Evolutionary conservation across 1,284 basidiomycete species (phyloP).

Genomic region (Heimioporus punctisporus): DNA sequence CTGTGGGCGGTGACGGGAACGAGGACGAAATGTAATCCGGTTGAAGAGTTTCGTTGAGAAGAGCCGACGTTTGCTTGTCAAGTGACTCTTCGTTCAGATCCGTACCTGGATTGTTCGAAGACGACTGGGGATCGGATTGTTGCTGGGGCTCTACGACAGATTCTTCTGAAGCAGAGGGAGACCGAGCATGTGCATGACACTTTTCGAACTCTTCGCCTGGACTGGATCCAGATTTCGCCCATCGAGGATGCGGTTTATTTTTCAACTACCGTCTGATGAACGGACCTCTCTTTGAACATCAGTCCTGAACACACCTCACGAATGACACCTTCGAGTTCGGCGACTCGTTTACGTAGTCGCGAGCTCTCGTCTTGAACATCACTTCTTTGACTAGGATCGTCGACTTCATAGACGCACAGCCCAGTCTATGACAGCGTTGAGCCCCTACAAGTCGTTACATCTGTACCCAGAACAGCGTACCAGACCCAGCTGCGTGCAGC

Average conservation of each 20-base stretch:
- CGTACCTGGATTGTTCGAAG: conserved; percentile 1
- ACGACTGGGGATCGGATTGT: conserved; percentile 1
- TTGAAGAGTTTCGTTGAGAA: conserved; percentile 9
- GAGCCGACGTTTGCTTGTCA: conserved; percentile 1
- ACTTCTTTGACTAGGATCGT: conserved; percentile 65
- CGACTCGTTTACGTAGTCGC: conserved; percentile 72
- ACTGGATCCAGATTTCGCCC: conserved; percentile 43
- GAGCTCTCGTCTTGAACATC: conserved; percentile 63
- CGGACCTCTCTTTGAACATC: not conserved
- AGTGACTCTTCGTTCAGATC: conserved; percentile 4
- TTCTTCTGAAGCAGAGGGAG: conserved; percentile 15
- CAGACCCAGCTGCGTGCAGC: conserved; percentile 75
- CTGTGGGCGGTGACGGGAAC: conserved; percentile 13
- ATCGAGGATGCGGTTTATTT: conserved; percentile 73
- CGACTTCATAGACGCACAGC: conserved; percentile 83
- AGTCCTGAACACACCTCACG: conserved; percentile 55
- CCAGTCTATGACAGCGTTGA: conserved; percentile 55
- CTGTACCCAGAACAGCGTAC: conserved; percentile 37
- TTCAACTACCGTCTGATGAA: conserved; percentile 45
- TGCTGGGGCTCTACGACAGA: conserved; percentile 3
- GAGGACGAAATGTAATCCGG: conserved; percentile 4
- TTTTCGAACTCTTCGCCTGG: conserved; percentile 28
- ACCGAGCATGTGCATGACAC: conserved; percentile 23
- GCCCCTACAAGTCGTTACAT: not conserved
- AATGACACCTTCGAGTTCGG: conserved; percentile 83